Evolutionary conservation across 345 rosid species (phyloP).

Genomic region (Clarkia xantiana): DNA sequence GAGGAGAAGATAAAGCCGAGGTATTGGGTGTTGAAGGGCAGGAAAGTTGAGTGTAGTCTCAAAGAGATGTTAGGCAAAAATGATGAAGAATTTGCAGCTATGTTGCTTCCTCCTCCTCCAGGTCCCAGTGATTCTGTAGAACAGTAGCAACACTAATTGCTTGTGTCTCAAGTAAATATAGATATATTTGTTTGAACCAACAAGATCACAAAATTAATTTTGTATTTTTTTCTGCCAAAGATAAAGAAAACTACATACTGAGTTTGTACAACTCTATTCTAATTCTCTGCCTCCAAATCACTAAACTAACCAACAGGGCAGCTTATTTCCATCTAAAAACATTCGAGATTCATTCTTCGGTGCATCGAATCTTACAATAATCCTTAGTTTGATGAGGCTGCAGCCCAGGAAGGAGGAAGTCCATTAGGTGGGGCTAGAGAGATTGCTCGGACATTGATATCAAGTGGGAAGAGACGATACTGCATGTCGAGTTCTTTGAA

Average conservation of each 20-base stretch:
- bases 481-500: conserved; percentile 64
- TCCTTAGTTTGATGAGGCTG: background rate
- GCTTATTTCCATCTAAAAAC: no score
- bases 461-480: conserved; percentile 47
- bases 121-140: no score
- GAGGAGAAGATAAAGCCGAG: conserved; percentile 80
- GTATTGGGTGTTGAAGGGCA: conserved; percentile 49
- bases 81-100: conserved; percentile 67
- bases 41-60: conserved; percentile 48
- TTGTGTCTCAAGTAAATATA: background rate
- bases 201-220: no score
- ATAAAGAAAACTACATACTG: no score
- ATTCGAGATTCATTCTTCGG: no score
- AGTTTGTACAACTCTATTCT: no score
- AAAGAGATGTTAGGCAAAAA: conserved; percentile 68
- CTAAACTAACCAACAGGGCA: no score
- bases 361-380: no score
- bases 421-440: conserved; percentile 25
- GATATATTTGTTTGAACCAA: conserved; percentile 1
- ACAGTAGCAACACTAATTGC: no score
- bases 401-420: conserved; percentile 20
- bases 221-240: no score
- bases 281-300: no score
- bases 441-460: conserved; percentile 37
- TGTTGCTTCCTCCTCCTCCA: conserved; percentile 11